Evolutionary conservation across 345 rosid species (phyloP).

Genomic region (Hibiscus syriacus): DNA sequence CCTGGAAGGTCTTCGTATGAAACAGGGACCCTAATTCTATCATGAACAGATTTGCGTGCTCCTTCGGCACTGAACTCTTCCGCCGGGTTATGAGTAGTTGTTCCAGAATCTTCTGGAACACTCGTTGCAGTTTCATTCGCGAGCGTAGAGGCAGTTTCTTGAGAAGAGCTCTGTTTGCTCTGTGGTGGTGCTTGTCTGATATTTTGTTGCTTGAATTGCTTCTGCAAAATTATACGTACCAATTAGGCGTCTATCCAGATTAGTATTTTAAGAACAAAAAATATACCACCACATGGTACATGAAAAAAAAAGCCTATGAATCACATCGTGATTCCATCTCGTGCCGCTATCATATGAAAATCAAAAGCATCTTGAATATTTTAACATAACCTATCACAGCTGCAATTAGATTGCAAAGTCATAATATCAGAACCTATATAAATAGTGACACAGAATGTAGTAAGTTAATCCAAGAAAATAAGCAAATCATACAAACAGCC

Average conservation of each 20-base stretch:
- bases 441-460: neutral
- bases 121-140: conserved; percentile 22
- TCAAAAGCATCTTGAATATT: neutral
- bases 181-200: conserved; percentile 21
- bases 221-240: conserved; percentile 37
- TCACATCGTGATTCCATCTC: neutral
- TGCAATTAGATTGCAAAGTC: neutral
- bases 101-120: conserved; percentile 20
- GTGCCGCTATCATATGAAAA: neutral
- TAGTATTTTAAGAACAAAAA: neutral
- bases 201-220: conserved; percentile 65
- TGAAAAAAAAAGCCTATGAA: neutral
- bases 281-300: neutral
- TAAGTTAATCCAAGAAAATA: neutral
- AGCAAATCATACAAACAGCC: neutral
- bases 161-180: conserved; percentile 24
- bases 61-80: conserved; percentile 28
- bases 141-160: conserved; percentile 18
- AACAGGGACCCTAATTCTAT: conserved; percentile 81
- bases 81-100: conserved; percentile 8
- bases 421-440: neutral
- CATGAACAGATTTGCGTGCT: conserved; percentile 50
- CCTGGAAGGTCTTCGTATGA: conserved; percentile 50
- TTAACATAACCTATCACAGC: neutral
- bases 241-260: neutral